These are phyloP conservation scores for Novakomyces olei DNA, from an alignment of 805 yeast genomes.

Conservation along the genomic window DNA sequence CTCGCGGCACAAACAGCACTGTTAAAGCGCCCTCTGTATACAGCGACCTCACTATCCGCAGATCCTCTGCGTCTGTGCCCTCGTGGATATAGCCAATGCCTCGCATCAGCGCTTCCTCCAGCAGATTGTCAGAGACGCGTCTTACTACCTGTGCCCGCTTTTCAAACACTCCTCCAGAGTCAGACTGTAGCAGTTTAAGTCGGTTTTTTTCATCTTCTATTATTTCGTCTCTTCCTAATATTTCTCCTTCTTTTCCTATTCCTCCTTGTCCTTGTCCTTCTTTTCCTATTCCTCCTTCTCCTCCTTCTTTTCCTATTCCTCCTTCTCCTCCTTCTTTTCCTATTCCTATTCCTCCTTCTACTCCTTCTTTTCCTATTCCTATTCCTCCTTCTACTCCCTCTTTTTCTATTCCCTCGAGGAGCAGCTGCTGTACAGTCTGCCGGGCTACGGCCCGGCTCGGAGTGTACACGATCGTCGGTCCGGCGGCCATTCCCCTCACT, in stretches of 20 bases:
- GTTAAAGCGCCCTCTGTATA: slow-evolving; percentile 29
- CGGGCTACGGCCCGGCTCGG: slow-evolving; percentile 33
- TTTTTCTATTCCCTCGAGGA: slow-evolving; percentile 17
- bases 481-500: slow-evolving; percentile 16
- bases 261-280: too few relatives aligned
- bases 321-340: too few relatives aligned
- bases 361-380: too few relatives aligned
- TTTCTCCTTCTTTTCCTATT: too few relatives aligned
- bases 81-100: slow-evolving; percentile 48
- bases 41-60: slow-evolving; percentile 30
- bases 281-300: too few relatives aligned
- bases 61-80: slow-evolving; percentile 35
- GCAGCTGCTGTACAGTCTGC: slow-evolving; percentile 27
- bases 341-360: too few relatives aligned
- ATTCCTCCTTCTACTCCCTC: too few relatives aligned
- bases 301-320: too few relatives aligned
- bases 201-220: slow-evolving; percentile 21
- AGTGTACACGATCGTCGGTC: slow-evolving; percentile 30
- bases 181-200: slow-evolving; percentile 19
- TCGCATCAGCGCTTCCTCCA: slow-evolving; percentile 23
- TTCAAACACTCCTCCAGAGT: too few relatives aligned
- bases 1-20: slow-evolving; percentile 40
- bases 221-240: too few relatives aligned
- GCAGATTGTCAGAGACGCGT: slow-evolving; percentile 26
- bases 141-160: too few relatives aligned